A percentile compares a stretch with the other conserved stretches of the same genome.
Evolutionary conservation across 139 green algal genomes (phyloP).

Genomic region (Chlamydomonas eustigma): DNA sequence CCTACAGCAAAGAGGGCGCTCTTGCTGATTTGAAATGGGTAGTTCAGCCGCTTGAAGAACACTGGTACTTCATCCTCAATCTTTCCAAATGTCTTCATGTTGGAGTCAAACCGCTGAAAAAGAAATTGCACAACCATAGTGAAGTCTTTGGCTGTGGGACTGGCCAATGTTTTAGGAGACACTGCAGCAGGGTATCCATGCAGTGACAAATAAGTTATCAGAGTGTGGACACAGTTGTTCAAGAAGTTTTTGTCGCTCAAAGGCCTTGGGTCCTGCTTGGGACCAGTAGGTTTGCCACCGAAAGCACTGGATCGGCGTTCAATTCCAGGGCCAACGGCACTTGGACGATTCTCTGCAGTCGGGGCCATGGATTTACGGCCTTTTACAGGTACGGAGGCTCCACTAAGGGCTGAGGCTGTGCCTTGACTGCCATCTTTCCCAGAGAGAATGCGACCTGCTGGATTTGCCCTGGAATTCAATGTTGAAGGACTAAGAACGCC

Average conservation of each 20-base stretch:
- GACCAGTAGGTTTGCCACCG: not conserved
- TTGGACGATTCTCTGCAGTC: conserved; percentile 8
- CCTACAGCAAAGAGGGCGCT: conserved; percentile 84
- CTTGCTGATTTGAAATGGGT: conserved; percentile 92
- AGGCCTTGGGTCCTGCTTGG: conserved; percentile 67
- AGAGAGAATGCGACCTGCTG: conserved; percentile 31
- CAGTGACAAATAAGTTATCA: conserved; percentile 80
- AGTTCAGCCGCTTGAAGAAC: conserved; percentile 90
- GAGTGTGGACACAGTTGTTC: conserved; percentile 55
- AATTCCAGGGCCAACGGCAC: not conserved
- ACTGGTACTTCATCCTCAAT: conserved; percentile 81
- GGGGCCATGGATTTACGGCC: conserved; percentile 45
- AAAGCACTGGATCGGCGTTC: conserved; percentile 5
- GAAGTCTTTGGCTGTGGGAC: conserved; percentile 91
- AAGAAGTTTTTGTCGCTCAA: conserved; percentile 73
- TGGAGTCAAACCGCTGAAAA: conserved; percentile 73
- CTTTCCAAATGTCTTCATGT: conserved; percentile 68
- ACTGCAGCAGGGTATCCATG: conserved; percentile 79
- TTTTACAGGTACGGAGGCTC: conserved; percentile 20
- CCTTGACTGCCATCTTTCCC: conserved; percentile 28
- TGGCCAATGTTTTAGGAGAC: conserved; percentile 72
- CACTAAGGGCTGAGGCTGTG: not conserved
- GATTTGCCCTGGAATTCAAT: conserved; percentile 37
- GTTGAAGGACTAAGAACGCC: conserved; percentile 52
- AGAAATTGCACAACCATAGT: conserved; percentile 84